phyloP scores from a whole-genome alignment of 2,329 filamentous ascomycete species.

The Cephalotrichum gorgonifer region DNA sequence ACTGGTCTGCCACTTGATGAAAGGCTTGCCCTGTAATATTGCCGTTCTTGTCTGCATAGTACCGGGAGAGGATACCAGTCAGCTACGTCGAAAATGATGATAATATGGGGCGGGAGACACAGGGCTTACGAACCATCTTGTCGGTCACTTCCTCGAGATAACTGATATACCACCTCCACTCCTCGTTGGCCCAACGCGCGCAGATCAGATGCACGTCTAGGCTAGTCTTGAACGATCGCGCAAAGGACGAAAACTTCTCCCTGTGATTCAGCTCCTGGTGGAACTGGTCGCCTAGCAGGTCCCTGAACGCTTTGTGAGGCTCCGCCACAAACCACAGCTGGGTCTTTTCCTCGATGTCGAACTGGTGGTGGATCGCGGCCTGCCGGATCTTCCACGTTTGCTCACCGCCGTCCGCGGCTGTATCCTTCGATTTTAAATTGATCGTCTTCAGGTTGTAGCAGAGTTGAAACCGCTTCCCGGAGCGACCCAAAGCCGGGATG shows the following conservation, averaged over 20 bases:
- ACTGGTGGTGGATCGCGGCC: conserved; percentile 26
- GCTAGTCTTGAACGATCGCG: conserved; percentile 15
- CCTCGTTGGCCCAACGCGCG: conserved; percentile 9
- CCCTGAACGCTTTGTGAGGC: conserved; percentile 14
- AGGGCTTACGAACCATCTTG: conserved; percentile 10
- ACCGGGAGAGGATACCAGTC: background rate
- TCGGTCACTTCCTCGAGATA: conserved; percentile 8
- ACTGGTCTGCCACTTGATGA: conserved; percentile 9
- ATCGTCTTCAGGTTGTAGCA: conserved; percentile 23
- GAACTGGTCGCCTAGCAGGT: background rate
- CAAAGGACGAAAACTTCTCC: conserved; percentile 17
- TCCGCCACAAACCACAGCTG: conserved; percentile 30
- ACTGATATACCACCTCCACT: conserved; percentile 12
- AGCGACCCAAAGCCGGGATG: conserved; percentile 17
- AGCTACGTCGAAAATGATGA: background rate
- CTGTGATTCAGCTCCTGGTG: conserved; percentile 12
- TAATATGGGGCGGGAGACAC: background rate
- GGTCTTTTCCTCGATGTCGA: conserved; percentile 22
- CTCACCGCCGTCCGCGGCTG: conserved; percentile 6
- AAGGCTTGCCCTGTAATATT: background rate
- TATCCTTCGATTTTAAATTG: background rate
- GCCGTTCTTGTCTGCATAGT: background rate
- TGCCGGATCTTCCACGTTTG: conserved; percentile 23
- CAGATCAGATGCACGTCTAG: background rate
- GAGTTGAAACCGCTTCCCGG: conserved; percentile 22